Percentiles rank a stretch among this genome's conserved stretches.
Conservation (phyloP, 2,329 filamentous ascomycete species). For the Sphaerulina populicola region DNA sequence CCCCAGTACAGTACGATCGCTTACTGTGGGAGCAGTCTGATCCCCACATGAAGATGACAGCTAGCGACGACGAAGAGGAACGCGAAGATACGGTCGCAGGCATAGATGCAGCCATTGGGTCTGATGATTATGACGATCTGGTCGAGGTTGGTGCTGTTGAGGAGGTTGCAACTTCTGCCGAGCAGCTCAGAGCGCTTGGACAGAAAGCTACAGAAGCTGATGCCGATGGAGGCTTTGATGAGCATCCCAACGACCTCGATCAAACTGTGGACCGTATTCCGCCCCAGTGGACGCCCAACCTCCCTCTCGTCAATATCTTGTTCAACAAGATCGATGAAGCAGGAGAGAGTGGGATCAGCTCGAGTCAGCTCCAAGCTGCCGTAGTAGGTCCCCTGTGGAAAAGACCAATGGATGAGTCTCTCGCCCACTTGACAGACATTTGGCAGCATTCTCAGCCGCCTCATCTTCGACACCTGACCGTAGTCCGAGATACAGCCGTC, state of each 20-base stretch:
- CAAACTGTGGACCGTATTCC: constrained; percentile 31
- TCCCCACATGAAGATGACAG: constrained; percentile 1
- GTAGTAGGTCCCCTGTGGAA: constrained; percentile 46
- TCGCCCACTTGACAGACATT: constrained; percentile 47
- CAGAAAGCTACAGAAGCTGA: neutral
- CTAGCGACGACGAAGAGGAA: constrained; percentile 9
- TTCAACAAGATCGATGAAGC: constrained; percentile 42
- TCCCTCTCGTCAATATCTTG: constrained; percentile 45
- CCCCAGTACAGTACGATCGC: constrained; percentile 30
- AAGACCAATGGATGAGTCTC: constrained; percentile 46
- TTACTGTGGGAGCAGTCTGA: constrained; percentile 18
- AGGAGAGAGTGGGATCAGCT: constrained; percentile 45
- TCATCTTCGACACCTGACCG: constrained; percentile 48
- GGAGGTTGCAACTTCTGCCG: constrained; percentile 1
- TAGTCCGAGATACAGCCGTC: constrained; percentile 48
- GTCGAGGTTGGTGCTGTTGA: constrained; percentile 8
- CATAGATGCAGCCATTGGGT: neutral
- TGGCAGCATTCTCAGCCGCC: constrained; percentile 53
- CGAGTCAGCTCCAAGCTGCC: constrained; percentile 34
- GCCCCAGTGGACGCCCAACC: constrained; percentile 50
- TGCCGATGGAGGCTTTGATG: constrained; percentile 11
- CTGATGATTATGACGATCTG: constrained; percentile 5
- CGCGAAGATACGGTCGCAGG: constrained; percentile 1
- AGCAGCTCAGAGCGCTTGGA: neutral
- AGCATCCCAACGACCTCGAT: constrained; percentile 13